Evolutionary conservation across 2,329 filamentous ascomycete species (phyloP), one percentile per base, ranked within the genome.

Genomic region (Drechslerella stenobrocha): DNA sequence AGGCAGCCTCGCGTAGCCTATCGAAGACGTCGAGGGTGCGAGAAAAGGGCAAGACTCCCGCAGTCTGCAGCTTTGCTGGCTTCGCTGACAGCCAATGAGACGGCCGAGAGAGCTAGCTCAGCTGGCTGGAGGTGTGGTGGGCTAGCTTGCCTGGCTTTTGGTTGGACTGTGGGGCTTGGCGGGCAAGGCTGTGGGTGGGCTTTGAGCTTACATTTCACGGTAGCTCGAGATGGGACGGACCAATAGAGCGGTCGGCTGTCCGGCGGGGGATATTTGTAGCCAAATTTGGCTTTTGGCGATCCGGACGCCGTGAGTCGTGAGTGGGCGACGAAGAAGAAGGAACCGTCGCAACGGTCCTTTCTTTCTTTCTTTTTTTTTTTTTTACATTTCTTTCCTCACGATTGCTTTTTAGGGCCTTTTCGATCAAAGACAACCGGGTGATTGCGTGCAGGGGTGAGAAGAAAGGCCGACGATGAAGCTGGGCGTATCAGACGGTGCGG

Each of bases 61-160:
- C 37, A 9, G 4, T 18, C n/a, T 42, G 15, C 51, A 42, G 34
- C 23, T 37, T 26, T 24, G 42, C 44, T 42, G 22, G 24, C 23
- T 37, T 26, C n/a, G 42, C 44, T 42, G 22, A 15, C 13, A 28
- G 37, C 53, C 53, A 58, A 58, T 58, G 32, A 58, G 45, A 58
- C 13, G 8, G 53, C 22, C 4, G 6, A 47, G 20, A n/a, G 22
- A 26, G 28, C 37, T 44, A 48, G 24, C 9, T 20, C 45, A 52
- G 28, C 34, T 15, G 18, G 24, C 30, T 32, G 45, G 37, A 28
- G 53, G 15, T 23, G 50, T 40, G 45, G 6, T 22, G 44, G 4
- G 42, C 34, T 15, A 42, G 37, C 37, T 37, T 42, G 37, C 37
- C 13, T 18, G 37, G n/a, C n/a, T n/a, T 18, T 42, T 18, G 37